Evolutionary conservation across 2,329 filamentous ascomycete species (phyloP).

Genomic region (Biscogniauxia marginata): DNA sequence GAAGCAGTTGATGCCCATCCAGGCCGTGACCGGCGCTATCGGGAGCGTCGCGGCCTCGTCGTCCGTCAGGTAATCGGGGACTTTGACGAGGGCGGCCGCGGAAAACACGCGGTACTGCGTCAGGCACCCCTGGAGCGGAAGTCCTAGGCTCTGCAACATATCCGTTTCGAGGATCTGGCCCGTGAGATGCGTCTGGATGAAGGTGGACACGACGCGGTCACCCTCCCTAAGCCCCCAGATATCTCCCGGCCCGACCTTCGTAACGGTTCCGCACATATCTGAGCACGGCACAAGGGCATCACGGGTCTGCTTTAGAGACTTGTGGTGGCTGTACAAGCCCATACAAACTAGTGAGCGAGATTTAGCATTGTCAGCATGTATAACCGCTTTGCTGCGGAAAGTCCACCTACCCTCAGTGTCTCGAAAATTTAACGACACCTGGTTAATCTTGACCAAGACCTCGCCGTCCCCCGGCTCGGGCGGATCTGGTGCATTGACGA

Average conservation of each 20-base stretch:
- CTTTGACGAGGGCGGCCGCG: constrained; percentile 52
- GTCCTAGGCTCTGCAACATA: constrained; percentile 57
- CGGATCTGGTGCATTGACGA: constrained; percentile 45
- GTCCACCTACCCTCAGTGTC: constrained; percentile 45
- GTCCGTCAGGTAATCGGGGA: constrained; percentile 55
- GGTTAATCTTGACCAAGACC: constrained; percentile 47
- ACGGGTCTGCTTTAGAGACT: constrained; percentile 41
- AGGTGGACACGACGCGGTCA: constrained; percentile 66
- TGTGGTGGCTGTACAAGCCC: constrained; percentile 67
- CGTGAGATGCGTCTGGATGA: constrained; percentile 55
- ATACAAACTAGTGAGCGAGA: constrained; percentile 49
- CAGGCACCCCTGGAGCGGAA: constrained; percentile 58
- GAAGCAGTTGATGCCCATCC: constrained; percentile 64
- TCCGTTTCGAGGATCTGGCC: constrained; percentile 59
- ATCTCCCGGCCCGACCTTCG: constrained; percentile 45
- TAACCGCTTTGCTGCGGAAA: background rate
- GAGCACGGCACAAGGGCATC: constrained; percentile 61
- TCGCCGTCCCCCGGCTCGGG: constrained; percentile 47
- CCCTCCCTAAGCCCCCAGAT: constrained; percentile 49
- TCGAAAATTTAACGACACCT: constrained; percentile 50
- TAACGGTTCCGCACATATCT: constrained; percentile 66
- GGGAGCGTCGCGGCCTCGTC: constrained; percentile 61
- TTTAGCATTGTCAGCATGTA: background rate
- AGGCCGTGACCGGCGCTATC: constrained; percentile 62
- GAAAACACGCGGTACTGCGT: constrained; percentile 60